Conservation (phyloP, 2,329 filamentous ascomycete species). For the Colletotrichum viniferum region DNA sequence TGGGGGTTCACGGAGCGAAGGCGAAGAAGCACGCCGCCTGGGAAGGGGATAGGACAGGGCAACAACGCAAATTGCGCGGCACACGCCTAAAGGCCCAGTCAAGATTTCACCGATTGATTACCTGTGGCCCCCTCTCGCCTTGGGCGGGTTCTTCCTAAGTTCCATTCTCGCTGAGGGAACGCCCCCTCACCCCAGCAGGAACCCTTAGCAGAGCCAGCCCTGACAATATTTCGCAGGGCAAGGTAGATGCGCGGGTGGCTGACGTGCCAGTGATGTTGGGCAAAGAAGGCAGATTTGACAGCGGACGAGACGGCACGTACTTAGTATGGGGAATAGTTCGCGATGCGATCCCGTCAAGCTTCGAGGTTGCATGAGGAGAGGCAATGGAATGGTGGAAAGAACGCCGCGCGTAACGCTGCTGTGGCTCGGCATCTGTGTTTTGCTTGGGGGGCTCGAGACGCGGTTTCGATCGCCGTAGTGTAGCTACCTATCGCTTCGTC, state of each 20-base stretch:
- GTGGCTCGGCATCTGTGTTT: neutral
- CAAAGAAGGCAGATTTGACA: neutral
- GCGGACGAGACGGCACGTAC: neutral
- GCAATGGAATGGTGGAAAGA: neutral
- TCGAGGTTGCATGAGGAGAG: neutral
- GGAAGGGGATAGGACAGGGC: neutral
- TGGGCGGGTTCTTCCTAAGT: neutral
- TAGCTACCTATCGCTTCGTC: neutral
- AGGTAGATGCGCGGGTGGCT: neutral
- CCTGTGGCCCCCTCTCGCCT: neutral
- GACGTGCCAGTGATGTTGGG: neutral
- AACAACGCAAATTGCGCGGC: neutral
- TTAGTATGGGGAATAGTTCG: neutral
- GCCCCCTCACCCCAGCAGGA: neutral
- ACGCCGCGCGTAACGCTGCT: neutral
- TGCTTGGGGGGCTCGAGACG: neutral
- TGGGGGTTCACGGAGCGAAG: neutral
- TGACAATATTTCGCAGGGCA: neutral
- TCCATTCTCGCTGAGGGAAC: neutral
- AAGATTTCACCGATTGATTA: slow-evolving; percentile 3
- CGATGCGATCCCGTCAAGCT: neutral
- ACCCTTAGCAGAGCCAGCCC: neutral
- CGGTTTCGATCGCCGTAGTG: neutral
- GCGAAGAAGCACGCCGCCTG: neutral
- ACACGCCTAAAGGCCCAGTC: neutral